Evolutionary conservation across 805 yeast genomes (phyloP).

Genomic region (Candida boleticola): DNA sequence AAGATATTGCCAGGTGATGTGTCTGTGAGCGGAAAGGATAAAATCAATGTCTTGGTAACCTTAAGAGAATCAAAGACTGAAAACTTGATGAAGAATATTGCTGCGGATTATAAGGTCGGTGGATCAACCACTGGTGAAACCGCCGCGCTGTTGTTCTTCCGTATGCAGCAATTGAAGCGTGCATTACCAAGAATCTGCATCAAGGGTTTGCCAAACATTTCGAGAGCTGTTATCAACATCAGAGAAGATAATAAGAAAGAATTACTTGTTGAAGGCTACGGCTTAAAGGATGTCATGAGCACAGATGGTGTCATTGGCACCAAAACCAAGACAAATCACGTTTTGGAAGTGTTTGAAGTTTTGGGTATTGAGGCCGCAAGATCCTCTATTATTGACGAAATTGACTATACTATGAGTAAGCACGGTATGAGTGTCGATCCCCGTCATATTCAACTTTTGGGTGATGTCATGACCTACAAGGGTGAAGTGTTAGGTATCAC

Average conservation of each 20-base stretch:
- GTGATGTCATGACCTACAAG: slow-evolving; percentile 98
- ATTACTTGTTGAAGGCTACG: slow-evolving; percentile 95
- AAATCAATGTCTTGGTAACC: slow-evolving; percentile 62
- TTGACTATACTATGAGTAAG: slow-evolving; percentile 96
- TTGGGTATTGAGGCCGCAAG: slow-evolving; percentile 98
- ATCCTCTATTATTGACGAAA: slow-evolving; percentile 86
- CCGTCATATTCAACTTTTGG: slow-evolving; percentile 94
- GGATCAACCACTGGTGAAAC: slow-evolving; percentile 18
- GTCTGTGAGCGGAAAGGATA: slow-evolving; percentile 60
- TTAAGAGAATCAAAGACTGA: slow-evolving; percentile 36
- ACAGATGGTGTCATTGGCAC: slow-evolving; percentile 95
- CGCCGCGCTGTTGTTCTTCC: slow-evolving; percentile 64
- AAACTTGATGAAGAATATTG: slow-evolving; percentile 31
- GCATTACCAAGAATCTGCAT: slow-evolving; percentile 84
- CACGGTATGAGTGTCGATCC: slow-evolving; percentile 99
- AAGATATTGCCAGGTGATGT: slow-evolving; percentile 77
- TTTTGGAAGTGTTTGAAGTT: slow-evolving; percentile 83
- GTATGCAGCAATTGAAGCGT: slow-evolving; percentile 87
- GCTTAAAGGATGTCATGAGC: slow-evolving; percentile 92
- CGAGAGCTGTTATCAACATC: slow-evolving; percentile 96
- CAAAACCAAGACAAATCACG: slow-evolving; percentile 86
- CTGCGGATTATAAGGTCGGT: slow-evolving; percentile 38
- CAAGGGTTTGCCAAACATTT: slow-evolving; percentile 86
- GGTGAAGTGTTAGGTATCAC: slow-evolving; percentile 99
- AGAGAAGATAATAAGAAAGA: slow-evolving; percentile 84